Evolutionary conservation across 192 early-diverging fungal species (phyloP).

Genomic region (Backusella psychrophila): DNA sequence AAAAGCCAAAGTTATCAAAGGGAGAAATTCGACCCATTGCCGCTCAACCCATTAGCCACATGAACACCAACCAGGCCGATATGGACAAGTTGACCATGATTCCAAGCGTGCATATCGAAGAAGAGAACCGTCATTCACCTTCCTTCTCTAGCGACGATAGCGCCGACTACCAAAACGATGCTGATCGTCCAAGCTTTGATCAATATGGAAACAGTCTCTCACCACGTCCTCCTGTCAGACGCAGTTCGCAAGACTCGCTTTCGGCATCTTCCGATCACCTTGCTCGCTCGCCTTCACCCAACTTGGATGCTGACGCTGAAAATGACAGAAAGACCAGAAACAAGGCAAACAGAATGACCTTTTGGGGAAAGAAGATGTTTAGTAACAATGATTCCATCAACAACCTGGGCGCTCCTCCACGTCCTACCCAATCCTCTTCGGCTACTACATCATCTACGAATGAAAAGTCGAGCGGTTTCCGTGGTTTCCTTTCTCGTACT

Average conservation of each 20-base stretch:
- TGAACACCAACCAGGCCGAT: conserved; percentile 9
- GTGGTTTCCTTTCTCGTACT: conserved; percentile 21
- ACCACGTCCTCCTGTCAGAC: neutral
- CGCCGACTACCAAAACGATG: neutral
- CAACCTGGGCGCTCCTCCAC: neutral
- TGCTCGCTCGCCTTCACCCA: neutral
- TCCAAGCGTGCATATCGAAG: neutral
- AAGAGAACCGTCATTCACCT: neutral
- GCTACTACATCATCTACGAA: neutral
- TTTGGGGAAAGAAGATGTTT: conserved; percentile 36
- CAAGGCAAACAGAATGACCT: conserved; percentile 33
- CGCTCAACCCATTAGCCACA: conserved; percentile 24
- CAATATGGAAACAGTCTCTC: neutral
- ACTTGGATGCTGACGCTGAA: neutral
- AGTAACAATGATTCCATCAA: conserved; percentile 3
- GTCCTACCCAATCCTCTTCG: conserved; percentile 18
- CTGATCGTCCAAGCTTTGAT: conserved; percentile 1
- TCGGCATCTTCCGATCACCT: neutral
- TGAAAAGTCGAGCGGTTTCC: neutral
- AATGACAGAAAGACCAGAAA: conserved; percentile 25
- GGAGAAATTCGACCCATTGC: conserved; percentile 23
- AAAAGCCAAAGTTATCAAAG: conserved; percentile 30
- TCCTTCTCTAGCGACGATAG: conserved; percentile 15
- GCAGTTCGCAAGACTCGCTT: conserved; percentile 7
- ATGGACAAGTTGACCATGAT: conserved; percentile 14